Conservation (phyloP, 177 flowering plant species). For the Tripterygium wilfordii region DNA sequence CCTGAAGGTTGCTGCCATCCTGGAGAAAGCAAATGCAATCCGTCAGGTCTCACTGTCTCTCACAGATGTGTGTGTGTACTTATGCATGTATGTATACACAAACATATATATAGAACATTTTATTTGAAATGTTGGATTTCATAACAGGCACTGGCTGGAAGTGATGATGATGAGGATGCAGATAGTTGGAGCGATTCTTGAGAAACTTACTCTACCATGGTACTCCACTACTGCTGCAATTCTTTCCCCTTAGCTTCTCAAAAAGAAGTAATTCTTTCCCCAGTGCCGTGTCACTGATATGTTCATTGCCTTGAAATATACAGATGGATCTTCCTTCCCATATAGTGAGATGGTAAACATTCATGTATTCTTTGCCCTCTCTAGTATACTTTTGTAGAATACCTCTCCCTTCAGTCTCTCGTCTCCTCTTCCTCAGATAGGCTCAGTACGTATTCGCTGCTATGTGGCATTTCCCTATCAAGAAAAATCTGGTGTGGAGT, state of each 20-base stretch:
- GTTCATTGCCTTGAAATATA: not conserved
- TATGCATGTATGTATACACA: not conserved
- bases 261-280: not conserved
- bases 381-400: constrained; percentile 9
- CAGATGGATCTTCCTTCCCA: not conserved
- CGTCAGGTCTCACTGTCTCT: constrained; percentile 65
- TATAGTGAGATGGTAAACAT: not conserved
- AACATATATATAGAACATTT: too few relatives aligned
- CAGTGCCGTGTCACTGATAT: not conserved
- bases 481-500: not conserved
- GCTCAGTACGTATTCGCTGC: not conserved
- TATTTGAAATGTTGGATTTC: not conserved
- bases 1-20: constrained; percentile 85
- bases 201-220: constrained; percentile 1
- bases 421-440: not conserved
- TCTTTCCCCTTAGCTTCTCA: not conserved
- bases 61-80: not conserved
- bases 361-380: constrained; percentile 10
- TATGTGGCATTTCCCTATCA: not conserved
- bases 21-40: constrained; percentile 95
- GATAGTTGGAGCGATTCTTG: constrained; percentile 87
- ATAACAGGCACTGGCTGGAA: constrained; percentile 74
- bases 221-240: not conserved
- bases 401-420: constrained; percentile 1
- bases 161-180: constrained; percentile 79